These are phyloP conservation scores for Lipomyces lipofer DNA, from an alignment of 805 yeast species.

Conservation along the genomic window DNA sequence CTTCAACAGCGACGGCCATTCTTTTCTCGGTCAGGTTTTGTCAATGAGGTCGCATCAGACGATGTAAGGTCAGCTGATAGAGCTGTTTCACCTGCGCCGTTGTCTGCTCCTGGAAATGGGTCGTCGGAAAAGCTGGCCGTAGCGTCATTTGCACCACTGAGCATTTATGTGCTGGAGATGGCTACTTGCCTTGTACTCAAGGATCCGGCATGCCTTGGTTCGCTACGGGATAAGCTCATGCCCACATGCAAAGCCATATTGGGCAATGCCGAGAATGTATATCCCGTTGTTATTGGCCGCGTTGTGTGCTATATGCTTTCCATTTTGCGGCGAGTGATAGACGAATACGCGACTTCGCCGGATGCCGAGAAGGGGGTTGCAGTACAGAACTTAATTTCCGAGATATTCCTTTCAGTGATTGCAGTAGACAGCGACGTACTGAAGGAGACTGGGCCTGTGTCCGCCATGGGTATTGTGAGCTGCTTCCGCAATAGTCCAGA, in stretches of 20 bases:
- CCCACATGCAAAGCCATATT: slow-evolving; percentile 19
- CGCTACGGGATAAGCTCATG: slow-evolving; percentile 13
- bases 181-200: slow-evolving; percentile 29
- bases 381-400: background rate
- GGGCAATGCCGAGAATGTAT: slow-evolving; percentile 21
- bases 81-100: background rate
- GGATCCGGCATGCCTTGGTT: slow-evolving; percentile 13
- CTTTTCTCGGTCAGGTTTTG: slow-evolving; percentile 13
- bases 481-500: slow-evolving; percentile 19
- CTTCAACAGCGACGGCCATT: slow-evolving; percentile 18
- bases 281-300: slow-evolving; percentile 26
- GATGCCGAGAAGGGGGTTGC: background rate
- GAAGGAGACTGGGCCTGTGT: slow-evolving; percentile 8
- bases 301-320: slow-evolving; percentile 26
- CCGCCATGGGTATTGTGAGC: slow-evolving; percentile 15
- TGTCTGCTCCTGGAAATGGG: background rate
- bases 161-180: slow-evolving; percentile 30
- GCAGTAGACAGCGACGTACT: slow-evolving; percentile 13
- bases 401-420: slow-evolving; percentile 16
- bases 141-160: slow-evolving; percentile 24
- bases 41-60: background rate
- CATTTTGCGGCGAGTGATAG: slow-evolving; percentile 13
- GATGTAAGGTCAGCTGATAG: background rate
- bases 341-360: background rate
- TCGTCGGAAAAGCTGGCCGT: background rate